Base-by-base conservation (phyloP, 768 basidiomycete genomes). In the Amanita pseudoporphyria region DNA sequence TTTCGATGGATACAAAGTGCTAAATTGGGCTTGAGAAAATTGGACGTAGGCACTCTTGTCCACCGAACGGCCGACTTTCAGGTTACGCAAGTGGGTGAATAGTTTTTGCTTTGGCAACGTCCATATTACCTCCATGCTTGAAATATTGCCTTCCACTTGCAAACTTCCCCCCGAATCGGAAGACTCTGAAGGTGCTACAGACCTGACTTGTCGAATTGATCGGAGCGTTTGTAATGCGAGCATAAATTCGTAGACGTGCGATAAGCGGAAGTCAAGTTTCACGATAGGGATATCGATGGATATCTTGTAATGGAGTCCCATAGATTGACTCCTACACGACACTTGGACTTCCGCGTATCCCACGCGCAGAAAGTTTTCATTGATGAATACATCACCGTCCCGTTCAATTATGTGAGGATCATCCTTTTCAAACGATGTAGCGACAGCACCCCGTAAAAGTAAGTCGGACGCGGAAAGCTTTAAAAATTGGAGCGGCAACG, bases 191-290 rank as follows among this genome's bases (percentile, higher is more conserved):
- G 60, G 52, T 58, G 54, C 45, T 16, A 21, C 18, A 19, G 41
- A 50, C 16, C 28, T 22, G 13, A 43, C 31, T 36, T 50, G 40
- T 28, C 35, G 40, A 13, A 50, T 16, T 32, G 49, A 50, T 42
- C 41, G 49, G 14, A 50, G 22, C 32, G 22, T 50, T 35, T 43
- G 49, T 9, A 45, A 21, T 2, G 82, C 86, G 42, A 90, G 73
- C 37, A 92, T 67, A 13, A 71, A 57, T 56, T 79, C 82, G 60
- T 93, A 93, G 26, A 83, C 67, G 60, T 85, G 80, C 13, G 78
- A 76, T 48, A 88, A 64, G 56, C 79, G 75, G 52, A 89, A 70
- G 38, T 67, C 68, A 5, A 70, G 68, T 31, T 71, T 69, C 26
- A 82, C 62, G 45, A 73, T 71, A 13, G 82, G 78, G 16, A 86